Percentiles rank a stretch among this genome's conserved stretches.
phyloP scores from a whole-genome alignment of 495 filamentous ascomycete genomes.

The Aspergillus saccharolyticus region DNA sequence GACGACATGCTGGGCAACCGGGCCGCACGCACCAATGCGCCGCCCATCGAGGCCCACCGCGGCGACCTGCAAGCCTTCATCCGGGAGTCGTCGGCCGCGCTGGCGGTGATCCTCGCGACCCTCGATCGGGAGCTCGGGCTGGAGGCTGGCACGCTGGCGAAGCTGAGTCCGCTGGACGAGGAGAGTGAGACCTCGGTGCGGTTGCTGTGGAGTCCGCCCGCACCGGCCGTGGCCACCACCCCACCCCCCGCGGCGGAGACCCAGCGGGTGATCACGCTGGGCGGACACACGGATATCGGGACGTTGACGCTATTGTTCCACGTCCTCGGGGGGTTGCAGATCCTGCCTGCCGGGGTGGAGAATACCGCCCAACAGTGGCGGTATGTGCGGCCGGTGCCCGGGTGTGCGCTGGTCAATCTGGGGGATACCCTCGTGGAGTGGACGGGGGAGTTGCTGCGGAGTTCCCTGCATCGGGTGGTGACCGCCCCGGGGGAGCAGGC shows the following conservation, averaged over 20 bases:
- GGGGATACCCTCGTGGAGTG: slow-evolving; percentile 38
- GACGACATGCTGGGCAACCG: background rate
- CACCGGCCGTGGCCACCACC: background rate
- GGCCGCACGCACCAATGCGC: background rate
- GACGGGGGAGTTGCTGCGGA: slow-evolving; percentile 32
- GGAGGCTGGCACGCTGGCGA: background rate
- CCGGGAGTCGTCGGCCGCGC: background rate
- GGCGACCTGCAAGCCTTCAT: background rate
- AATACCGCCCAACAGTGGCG: slow-evolving; percentile 21
- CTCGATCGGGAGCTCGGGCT: background rate
- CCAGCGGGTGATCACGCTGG: background rate
- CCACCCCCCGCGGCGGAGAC: no score
- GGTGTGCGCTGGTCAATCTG: slow-evolving; percentile 35
- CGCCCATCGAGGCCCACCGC: background rate
- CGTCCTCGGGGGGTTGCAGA: slow-evolving; percentile 30
- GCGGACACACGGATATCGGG: slow-evolving; percentile 28
- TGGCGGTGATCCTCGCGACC: background rate
- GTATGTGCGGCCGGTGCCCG: slow-evolving; percentile 30
- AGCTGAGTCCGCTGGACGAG: background rate
- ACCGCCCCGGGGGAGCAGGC: slow-evolving; percentile 33
- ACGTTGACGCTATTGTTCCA: slow-evolving; percentile 34
- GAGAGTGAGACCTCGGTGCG: background rate
- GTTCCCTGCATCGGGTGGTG: slow-evolving; percentile 33
- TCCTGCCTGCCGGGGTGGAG: slow-evolving; percentile 12
- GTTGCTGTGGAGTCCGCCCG: background rate